A percentile compares a stretch with the other conserved stretches of the same genome.
Evolutionary conservation across 305 asterid species (phyloP).

Genomic region (Vinca major): DNA sequence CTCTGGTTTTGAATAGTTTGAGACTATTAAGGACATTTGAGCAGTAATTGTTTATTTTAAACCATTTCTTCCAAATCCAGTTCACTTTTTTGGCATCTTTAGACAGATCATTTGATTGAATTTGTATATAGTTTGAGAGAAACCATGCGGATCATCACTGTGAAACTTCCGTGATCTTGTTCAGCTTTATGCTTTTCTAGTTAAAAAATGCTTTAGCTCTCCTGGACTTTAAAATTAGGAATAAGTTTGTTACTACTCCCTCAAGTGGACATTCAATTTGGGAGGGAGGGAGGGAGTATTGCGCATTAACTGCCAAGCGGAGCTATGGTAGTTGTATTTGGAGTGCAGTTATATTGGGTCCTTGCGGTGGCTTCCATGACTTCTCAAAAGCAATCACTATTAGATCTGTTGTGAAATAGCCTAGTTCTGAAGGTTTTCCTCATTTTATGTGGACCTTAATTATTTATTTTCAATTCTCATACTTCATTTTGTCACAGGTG

Average conservation of each 20-base stretch:
- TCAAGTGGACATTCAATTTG: too few species aligned
- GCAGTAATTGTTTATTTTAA: background rate
- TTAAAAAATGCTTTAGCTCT: background rate
- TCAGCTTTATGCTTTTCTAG: background rate
- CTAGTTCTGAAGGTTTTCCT: background rate
- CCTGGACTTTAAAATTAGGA: background rate
- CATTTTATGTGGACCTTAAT: background rate
- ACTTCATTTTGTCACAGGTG: conserved; percentile 32
- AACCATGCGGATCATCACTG: too few species aligned
- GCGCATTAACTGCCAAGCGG: too few species aligned
- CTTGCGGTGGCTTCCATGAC: background rate
- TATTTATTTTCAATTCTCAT: background rate
- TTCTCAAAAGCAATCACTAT: background rate
- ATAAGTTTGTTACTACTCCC: too few species aligned
- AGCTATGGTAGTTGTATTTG: background rate
- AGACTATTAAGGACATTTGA: background rate
- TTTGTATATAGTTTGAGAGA: too few species aligned
- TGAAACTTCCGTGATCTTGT: too few species aligned
- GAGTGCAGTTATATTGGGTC: background rate
- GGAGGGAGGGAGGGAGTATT: background rate
- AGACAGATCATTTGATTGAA: background rate
- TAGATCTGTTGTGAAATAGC: too few species aligned
- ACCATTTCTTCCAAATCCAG: background rate
- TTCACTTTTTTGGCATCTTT: background rate
- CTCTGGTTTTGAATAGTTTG: background rate